Percentiles rank a stretch among this genome's conserved stretches.
These are phyloP conservation scores for Blastomyces silverae DNA, from an alignment of 2,329 filamentous ascomycete species.

Conservation along the genomic window DNA sequence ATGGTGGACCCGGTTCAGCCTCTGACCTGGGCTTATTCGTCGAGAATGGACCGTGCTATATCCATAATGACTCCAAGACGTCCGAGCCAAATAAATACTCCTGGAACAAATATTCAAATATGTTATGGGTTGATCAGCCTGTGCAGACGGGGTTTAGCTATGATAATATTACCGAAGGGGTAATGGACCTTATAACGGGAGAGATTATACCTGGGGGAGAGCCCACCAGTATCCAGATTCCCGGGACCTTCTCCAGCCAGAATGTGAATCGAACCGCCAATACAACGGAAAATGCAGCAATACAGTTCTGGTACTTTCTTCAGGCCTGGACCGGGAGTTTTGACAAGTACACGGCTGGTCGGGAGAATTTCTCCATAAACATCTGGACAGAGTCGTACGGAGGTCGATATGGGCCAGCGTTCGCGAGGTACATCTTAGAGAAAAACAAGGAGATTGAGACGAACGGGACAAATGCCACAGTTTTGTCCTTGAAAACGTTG, in stretches of 20 bases:
- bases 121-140: constrained; percentile 65
- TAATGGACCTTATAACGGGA: constrained; percentile 21
- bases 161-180: constrained; percentile 25
- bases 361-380: constrained; percentile 40
- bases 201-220: neutral
- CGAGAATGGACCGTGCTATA: constrained; percentile 48
- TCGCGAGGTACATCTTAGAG: constrained; percentile 35
- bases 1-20: constrained; percentile 55
- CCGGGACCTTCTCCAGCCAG: constrained; percentile 11
- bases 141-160: constrained; percentile 51
- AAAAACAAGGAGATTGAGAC: constrained; percentile 37
- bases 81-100: constrained; percentile 52
- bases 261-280: constrained; percentile 18
- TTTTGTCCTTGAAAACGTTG: constrained; percentile 38
- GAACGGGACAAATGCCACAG: constrained; percentile 37
- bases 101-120: constrained; percentile 57
- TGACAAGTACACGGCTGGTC: constrained; percentile 46
- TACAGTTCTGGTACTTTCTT: constrained; percentile 49
- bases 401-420: constrained; percentile 39
- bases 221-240: constrained; percentile 7
- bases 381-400: constrained; percentile 44
- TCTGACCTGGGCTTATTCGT: constrained; percentile 52
- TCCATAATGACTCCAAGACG: constrained; percentile 48
- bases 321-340: constrained; percentile 54
- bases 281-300: constrained; percentile 41